These are phyloP conservation scores for Aspergillus novofumigatus DNA, from an alignment of 2,329 filamentous ascomycete species.

Conservation along the genomic window DNA sequence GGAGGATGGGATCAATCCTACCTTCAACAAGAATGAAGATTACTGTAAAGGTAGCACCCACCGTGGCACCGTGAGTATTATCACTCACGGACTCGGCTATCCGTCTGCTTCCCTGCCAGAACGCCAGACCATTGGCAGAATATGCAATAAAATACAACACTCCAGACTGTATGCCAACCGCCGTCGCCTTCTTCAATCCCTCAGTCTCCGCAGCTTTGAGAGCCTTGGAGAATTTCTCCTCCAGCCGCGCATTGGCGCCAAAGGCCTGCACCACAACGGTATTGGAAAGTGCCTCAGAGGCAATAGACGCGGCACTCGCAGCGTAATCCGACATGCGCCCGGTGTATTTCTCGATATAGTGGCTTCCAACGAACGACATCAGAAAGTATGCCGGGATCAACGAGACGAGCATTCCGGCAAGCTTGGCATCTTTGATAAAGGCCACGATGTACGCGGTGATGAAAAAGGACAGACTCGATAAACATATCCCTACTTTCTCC, in stretches of 20 bases:
- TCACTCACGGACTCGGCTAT: conserved; percentile 39
- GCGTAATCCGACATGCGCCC: conserved; percentile 50
- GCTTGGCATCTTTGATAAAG: conserved; percentile 59
- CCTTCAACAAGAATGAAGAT: conserved; percentile 39
- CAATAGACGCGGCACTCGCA: conserved; percentile 58
- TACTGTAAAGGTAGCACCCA: conserved; percentile 36
- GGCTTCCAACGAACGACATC: conserved; percentile 54
- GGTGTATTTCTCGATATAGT: conserved; percentile 51
- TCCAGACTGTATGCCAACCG: conserved; percentile 56
- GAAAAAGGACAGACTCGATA: conserved; percentile 62
- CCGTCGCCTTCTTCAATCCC: conserved; percentile 56
- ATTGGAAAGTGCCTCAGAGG: conserved; percentile 58
- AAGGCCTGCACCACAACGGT: conserved; percentile 62
- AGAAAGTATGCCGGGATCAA: conserved; percentile 60
- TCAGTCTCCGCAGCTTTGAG: conserved; percentile 49
- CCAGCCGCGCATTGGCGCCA: conserved; percentile 55
- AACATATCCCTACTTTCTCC: conserved; percentile 65
- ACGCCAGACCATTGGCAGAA: conserved; percentile 62
- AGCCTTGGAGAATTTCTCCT: conserved; percentile 54
- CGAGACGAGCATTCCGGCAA: conserved; percentile 62
- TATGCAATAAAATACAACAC: conserved; percentile 65
- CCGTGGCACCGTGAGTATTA: conserved; percentile 20
- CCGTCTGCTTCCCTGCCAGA: conserved; percentile 61
- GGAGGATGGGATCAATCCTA: conserved; percentile 7
- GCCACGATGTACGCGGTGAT: conserved; percentile 63